These are phyloP conservation scores for Symbiotaphrina buchneri DNA, from an alignment of 495 filamentous ascomycete genomes.

Conservation along the genomic window DNA sequence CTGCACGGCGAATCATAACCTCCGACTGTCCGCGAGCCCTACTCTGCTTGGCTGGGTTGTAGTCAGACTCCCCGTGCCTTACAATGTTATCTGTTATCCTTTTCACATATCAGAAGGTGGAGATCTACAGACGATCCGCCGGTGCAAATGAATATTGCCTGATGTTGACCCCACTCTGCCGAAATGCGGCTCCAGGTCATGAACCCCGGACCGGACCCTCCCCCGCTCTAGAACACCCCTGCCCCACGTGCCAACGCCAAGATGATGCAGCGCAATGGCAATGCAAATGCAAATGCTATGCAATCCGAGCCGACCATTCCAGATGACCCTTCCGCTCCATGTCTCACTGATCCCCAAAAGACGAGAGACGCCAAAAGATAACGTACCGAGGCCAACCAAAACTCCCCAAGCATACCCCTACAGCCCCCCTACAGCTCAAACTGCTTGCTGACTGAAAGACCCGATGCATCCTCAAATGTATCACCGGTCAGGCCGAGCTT, in stretches of 20 bases:
- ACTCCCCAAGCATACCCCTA: neutral
- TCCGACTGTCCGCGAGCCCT: too few species aligned
- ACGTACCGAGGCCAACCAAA: neutral
- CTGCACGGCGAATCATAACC: too few species aligned
- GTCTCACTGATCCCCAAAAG: neutral
- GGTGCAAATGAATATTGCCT: too few species aligned
- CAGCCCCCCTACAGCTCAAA: too few species aligned
- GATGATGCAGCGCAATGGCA: neutral
- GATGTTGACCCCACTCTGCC: too few species aligned
- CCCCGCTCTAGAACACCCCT: neutral
- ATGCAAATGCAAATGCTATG: neutral
- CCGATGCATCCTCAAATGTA: neutral
- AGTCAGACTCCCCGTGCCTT: too few species aligned
- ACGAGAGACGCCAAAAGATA: neutral
- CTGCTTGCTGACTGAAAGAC: neutral
- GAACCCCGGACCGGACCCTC: too few species aligned
- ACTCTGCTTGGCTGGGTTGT: too few species aligned
- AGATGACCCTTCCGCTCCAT: neutral
- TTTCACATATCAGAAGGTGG: too few species aligned
- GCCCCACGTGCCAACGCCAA: neutral
- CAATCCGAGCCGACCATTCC: neutral
- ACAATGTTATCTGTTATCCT: too few species aligned
- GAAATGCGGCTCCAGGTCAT: too few species aligned
- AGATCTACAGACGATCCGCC: too few species aligned
- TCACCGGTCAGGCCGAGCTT: constrained; percentile 2